phyloP scores from a whole-genome alignment of 371 early-diverging fungal genomes.

The Mucor saturninus region DNA sequence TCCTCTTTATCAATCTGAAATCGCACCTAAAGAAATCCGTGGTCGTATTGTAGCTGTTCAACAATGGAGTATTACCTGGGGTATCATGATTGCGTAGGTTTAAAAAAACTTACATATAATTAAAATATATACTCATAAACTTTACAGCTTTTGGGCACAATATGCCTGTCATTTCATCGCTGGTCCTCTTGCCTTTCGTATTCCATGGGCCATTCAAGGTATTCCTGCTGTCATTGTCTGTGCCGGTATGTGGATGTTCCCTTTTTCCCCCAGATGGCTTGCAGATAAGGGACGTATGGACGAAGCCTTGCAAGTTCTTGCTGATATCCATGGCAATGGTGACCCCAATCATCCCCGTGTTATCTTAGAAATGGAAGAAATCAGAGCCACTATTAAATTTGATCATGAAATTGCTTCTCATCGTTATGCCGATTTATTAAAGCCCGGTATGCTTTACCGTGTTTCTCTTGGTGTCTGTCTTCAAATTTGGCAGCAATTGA shows the following conservation, averaged over 20 bases:
- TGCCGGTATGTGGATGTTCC: conserved; percentile 60
- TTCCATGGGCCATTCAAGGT: conserved; percentile 82
- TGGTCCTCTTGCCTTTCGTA: conserved; percentile 69
- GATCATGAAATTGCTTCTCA: conserved; percentile 67
- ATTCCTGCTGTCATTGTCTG: conserved; percentile 77
- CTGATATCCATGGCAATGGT: conserved; percentile 53
- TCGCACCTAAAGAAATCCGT: conserved; percentile 76
- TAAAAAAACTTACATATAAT: not conserved
- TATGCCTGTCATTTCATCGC: conserved; percentile 24
- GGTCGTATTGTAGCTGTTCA: conserved; percentile 67
- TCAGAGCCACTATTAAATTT: conserved; percentile 69
- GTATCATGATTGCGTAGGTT: conserved; percentile 56
- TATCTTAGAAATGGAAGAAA: conserved; percentile 64
- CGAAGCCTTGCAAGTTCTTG: conserved; percentile 58
- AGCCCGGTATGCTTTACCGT: conserved; percentile 62
- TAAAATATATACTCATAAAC: not conserved
- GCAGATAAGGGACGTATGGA: conserved; percentile 56
- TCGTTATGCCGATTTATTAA: conserved; percentile 25
- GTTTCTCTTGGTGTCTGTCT: conserved; percentile 71
- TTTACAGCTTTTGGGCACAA: conserved; percentile 33
- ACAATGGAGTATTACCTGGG: conserved; percentile 79
- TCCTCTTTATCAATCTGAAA: conserved; percentile 54
- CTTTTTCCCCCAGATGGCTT: conserved; percentile 54
- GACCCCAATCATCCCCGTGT: conserved; percentile 43
- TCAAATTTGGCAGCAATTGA: conserved; percentile 78